Evolutionary conservation across 495 filamentous ascomycete genomes (phyloP).

Genomic region (Bacidia rubella): DNA sequence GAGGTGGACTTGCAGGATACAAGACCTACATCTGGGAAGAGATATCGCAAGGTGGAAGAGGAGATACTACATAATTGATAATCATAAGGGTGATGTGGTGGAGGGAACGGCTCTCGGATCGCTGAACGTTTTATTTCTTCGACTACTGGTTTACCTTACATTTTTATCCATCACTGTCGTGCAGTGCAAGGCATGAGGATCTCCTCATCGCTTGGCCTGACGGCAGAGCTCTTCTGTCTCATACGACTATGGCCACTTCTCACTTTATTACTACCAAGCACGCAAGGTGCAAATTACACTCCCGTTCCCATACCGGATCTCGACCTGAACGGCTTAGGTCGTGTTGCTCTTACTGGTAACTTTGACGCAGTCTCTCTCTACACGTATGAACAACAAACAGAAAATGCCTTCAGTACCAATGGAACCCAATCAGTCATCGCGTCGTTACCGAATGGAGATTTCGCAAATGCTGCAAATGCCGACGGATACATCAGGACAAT

Average conservation of each 20-base stretch:
- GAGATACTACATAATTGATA: neutral
- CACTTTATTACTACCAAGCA: constrained; percentile 28
- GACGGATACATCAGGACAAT: constrained; percentile 76
- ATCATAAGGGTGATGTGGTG: neutral
- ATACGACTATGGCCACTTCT: constrained; percentile 27
- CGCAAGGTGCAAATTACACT: constrained; percentile 54
- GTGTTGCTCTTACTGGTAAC: constrained; percentile 76
- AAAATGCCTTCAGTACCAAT: constrained; percentile 51
- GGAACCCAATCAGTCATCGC: constrained; percentile 71
- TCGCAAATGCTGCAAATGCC: constrained; percentile 55
- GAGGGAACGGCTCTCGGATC: constrained; percentile 1
- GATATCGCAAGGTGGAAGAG: neutral
- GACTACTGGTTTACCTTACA: constrained; percentile 9
- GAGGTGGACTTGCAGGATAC: neutral
- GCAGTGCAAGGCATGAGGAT: constrained; percentile 38
- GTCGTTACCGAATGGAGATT: constrained; percentile 73
- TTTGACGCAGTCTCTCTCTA: constrained; percentile 87
- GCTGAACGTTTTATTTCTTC: neutral
- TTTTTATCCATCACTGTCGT: constrained; percentile 26
- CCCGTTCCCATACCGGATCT: constrained; percentile 63
- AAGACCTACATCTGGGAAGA: neutral
- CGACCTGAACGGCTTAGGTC: constrained; percentile 67
- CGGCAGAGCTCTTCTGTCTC: constrained; percentile 33
- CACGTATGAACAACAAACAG: constrained; percentile 65
- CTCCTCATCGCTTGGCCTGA: constrained; percentile 42